Evolutionary conservation across 169 alveolate genomes (phyloP).

Genomic region (Fabrea salina): DNA sequence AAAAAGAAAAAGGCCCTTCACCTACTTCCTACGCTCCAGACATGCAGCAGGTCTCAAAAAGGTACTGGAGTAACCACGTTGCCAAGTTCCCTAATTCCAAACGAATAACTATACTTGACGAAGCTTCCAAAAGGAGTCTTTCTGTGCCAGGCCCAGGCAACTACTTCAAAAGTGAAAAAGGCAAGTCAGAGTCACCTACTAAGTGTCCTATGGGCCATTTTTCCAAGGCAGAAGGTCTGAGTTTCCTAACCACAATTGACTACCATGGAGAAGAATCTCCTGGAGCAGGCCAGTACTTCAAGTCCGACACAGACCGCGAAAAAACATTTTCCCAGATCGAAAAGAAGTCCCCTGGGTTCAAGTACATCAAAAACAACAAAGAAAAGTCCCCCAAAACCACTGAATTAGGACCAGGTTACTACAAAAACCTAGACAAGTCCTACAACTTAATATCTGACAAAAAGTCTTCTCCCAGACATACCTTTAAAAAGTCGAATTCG

Average conservation of each 20-base stretch:
- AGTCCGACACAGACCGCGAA: too few relatives aligned
- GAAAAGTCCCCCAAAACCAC: constrained; percentile 2
- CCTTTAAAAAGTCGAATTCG: neutral
- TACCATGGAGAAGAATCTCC: too few relatives aligned
- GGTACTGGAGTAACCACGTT: neutral
- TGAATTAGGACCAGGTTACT: constrained; percentile 25
- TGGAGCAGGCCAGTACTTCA: too few relatives aligned
- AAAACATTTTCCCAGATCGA: too few relatives aligned
- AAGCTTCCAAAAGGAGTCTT: neutral
- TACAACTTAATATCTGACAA: neutral
- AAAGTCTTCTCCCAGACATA: neutral
- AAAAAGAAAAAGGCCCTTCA: constrained; percentile 21
- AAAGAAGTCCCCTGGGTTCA: neutral
- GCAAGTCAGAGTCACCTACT: too few relatives aligned
- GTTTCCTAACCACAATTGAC: too few relatives aligned
- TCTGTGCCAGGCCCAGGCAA: constrained; percentile 28
- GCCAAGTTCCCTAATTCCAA: neutral
- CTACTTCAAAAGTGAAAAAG: neutral
- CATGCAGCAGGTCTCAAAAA: neutral
- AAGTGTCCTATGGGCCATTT: too few relatives aligned
- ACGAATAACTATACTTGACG: neutral
- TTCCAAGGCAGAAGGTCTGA: too few relatives aligned
- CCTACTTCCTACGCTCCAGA: constrained; percentile 7
- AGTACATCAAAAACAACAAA: neutral
- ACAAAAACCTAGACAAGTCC: neutral